Conservation (phyloP, 768 basidiomycete species). For the Suillus lakei region DNA sequence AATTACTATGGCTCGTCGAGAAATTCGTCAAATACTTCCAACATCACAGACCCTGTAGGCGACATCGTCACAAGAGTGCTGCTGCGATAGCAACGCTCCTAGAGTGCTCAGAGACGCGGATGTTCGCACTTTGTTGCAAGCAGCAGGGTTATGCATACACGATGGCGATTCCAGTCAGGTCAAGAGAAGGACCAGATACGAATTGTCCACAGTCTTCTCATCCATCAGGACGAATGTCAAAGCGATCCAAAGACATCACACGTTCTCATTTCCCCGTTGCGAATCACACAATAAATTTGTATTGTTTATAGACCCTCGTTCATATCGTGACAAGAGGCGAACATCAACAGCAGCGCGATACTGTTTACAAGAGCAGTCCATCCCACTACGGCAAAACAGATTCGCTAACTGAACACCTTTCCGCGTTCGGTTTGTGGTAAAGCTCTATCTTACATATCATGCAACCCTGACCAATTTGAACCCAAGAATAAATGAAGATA, state of each 20-base stretch:
- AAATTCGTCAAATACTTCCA: slow-evolving; percentile 65
- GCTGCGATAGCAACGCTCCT: not conserved
- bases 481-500: slow-evolving; percentile 35
- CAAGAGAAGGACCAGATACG: not conserved
- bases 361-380: not conserved
- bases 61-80: not conserved
- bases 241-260: not conserved
- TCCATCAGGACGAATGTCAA: not conserved
- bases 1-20: slow-evolving; percentile 58
- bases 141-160: not conserved
- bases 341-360: not conserved
- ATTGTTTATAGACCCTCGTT: not conserved
- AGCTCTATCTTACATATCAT: not conserved
- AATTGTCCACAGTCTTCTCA: not conserved
- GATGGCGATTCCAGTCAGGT: not conserved
- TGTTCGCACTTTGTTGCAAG: not conserved
- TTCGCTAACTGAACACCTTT: not conserved
- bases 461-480: not conserved
- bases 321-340: not conserved
- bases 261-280: not conserved
- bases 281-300: not conserved
- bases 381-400: not conserved
- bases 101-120: not conserved
- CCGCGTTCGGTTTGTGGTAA: not conserved
- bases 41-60: slow-evolving; percentile 8